phyloP scores from a whole-genome alignment of 768 basidiomycete species.

The Ramaria sp. region DNA sequence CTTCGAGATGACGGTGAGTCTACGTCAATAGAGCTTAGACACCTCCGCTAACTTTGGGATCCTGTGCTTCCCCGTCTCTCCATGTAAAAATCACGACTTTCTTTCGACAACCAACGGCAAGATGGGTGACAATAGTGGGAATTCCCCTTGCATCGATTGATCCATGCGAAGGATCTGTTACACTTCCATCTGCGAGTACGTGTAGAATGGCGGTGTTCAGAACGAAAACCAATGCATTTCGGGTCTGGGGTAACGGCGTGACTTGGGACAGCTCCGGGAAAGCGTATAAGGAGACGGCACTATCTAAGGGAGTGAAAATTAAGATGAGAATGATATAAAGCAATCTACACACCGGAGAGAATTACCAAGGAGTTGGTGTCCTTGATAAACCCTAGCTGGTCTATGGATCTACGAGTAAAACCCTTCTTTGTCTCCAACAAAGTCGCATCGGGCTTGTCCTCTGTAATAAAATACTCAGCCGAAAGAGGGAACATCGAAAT shows the following conservation, averaged over 20 bases:
- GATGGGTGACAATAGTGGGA: conserved; percentile 58
- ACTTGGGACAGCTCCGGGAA: conserved; percentile 62
- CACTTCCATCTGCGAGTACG: conserved; percentile 19
- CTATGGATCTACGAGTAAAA: conserved; percentile 60
- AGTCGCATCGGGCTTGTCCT: conserved; percentile 26
- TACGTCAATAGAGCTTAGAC: background rate
- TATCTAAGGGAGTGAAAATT: conserved; percentile 36
- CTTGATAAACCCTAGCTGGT: conserved; percentile 78
- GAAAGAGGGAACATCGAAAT: background rate
- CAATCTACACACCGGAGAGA: conserved; percentile 54
- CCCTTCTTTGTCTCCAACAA: conserved; percentile 57
- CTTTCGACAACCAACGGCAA: conserved; percentile 78
- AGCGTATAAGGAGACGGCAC: conserved; percentile 61
- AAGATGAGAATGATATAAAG: background rate
- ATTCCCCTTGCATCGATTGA: conserved; percentile 31
- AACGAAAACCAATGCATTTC: conserved; percentile 76
- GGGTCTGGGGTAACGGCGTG: conserved; percentile 63
- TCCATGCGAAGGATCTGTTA: conserved; percentile 11
- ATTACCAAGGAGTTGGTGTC: conserved; percentile 80
- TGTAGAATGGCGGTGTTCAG: conserved; percentile 52
- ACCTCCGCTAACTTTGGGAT: conserved; percentile 42
- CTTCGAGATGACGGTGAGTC: conserved; percentile 26
- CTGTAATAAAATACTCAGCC: conserved; percentile 1
- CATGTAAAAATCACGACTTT: conserved; percentile 80
- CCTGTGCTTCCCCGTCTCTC: conserved; percentile 75